Conservation (phyloP, 2,329 filamentous ascomycete species). For the Zelopaecilomyces penicillatus region DNA sequence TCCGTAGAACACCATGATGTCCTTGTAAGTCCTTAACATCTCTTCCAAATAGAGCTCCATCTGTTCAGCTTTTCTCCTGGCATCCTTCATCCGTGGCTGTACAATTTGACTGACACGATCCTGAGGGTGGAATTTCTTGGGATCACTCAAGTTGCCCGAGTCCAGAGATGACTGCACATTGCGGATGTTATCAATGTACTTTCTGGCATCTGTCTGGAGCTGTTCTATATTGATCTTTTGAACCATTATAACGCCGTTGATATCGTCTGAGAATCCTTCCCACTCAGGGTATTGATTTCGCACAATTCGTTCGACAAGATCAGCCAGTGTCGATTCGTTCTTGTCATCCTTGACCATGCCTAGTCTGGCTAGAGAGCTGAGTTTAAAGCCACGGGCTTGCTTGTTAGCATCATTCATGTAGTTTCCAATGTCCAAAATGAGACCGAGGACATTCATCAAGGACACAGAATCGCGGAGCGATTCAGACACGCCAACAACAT, state of each 20-base stretch:
- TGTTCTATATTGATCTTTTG: slow-evolving; percentile 96
- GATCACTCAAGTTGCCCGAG: slow-evolving; percentile 86
- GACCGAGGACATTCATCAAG: slow-evolving; percentile 88
- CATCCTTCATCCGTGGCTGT: slow-evolving; percentile 93
- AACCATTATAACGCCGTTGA: slow-evolving; percentile 63
- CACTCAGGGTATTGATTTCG: slow-evolving; percentile 94
- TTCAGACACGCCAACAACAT: slow-evolving; percentile 82
- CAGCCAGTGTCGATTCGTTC: slow-evolving; percentile 92
- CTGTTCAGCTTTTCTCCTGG: slow-evolving; percentile 89
- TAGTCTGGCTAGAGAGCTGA: slow-evolving; percentile 83
- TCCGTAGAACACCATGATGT: slow-evolving; percentile 94
- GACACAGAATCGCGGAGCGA: slow-evolving; percentile 84
- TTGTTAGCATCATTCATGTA: slow-evolving; percentile 99
- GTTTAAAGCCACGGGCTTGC: slow-evolving; percentile 94
- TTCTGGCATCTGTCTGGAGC: slow-evolving; percentile 76
- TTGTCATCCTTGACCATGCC: slow-evolving; percentile 99
- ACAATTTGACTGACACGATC: slow-evolving; percentile 90
- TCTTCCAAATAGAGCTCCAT: slow-evolving; percentile 89
- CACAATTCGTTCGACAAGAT: slow-evolving; percentile 92
- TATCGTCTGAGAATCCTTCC: slow-evolving; percentile 82
- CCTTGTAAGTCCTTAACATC: slow-evolving; percentile 83
- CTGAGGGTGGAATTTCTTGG: slow-evolving; percentile 96
- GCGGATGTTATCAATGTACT: slow-evolving; percentile 89
- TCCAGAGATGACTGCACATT: slow-evolving; percentile 91
- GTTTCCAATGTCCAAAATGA: slow-evolving; percentile 97